Base-by-base conservation (phyloP, 1,284 basidiomycete species). In the Papiliotrema laurentii region DNA sequence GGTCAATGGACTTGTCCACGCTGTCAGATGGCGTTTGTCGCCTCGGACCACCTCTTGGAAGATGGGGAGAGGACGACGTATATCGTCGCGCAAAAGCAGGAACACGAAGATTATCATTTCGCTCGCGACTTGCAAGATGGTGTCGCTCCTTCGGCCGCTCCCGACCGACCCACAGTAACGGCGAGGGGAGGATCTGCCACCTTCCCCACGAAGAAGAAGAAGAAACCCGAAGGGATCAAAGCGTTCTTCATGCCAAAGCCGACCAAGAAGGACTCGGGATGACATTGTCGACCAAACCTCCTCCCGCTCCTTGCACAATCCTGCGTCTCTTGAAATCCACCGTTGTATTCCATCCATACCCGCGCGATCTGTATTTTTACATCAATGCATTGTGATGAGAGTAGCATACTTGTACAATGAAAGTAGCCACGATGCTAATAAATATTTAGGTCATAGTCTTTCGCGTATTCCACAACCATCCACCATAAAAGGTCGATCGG, bases 21-120 rank as follows among this genome's bases (percentile, higher is more conserved):
- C 31, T 71, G 69, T 45, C 13, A 45, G 1, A 45, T 39, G 9
- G 22, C 43, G 2, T 50, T 68, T 22, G 18, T 45, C 2, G 46
- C 44, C 1, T 54, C 59, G 2, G 42, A 52, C 2, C 45, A 47
- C 16, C 6, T 47, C 27, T 10, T 30, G 2, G n/a, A 19, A 7
- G 22, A 25, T 38, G n/a, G n/a, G n/a, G 30, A 36, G 28, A 45
- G 28, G 43, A 47, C n/a, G 51, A 47, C 14, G 45, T 38, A 22
- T 55, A 53, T 88, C 33, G 72, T 72, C 5, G 74, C 63, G 47
- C 67, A 85, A 44, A 80, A 78, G 49, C 71, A 79, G 59, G 90
- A 93, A 65, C 90, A 94, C 59, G 79, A 82, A 39, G 90, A 94
- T 72, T 92, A 82, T 69, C 90, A 94, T 69, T 82, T 89, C 59